Evolutionary conservation across 2,329 filamentous ascomycete genomes (phyloP).

Genomic region (Trichoderma guizhouense): DNA sequence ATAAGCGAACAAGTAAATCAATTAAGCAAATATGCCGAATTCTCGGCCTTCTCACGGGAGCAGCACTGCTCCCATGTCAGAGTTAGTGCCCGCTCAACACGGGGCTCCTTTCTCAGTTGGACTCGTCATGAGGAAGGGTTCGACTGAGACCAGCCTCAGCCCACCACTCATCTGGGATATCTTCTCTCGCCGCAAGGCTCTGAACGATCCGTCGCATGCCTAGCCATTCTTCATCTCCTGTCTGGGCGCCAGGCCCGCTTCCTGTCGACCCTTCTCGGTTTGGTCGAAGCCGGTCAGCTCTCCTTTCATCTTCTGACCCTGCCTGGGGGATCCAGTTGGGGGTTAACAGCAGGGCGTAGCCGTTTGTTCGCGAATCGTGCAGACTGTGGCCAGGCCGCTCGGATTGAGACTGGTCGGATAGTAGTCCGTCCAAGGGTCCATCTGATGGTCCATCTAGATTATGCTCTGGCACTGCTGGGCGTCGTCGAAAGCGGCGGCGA

Average conservation of each 20-base stretch:
- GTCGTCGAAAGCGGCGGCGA: not conserved
- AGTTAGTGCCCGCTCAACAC: too few species aligned
- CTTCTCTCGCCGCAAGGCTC: slow-evolving; percentile 64
- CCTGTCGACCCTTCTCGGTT: slow-evolving; percentile 14
- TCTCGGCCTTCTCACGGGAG: too few species aligned
- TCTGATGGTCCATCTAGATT: slow-evolving; percentile 22
- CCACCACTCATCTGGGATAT: slow-evolving; percentile 84
- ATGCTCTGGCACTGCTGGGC: slow-evolving; percentile 22
- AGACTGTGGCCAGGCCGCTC: not conserved
- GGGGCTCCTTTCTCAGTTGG: not conserved
- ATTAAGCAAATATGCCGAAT: not conserved
- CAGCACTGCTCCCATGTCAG: too few species aligned
- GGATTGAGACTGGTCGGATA: not conserved
- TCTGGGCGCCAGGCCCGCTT: not conserved
- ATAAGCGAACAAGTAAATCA: not conserved
- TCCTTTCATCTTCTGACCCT: slow-evolving; percentile 27
- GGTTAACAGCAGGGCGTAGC: not conserved
- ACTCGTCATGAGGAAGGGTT: slow-evolving; percentile 41
- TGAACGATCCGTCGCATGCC: slow-evolving; percentile 72
- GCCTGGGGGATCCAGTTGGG: slow-evolving; percentile 26
- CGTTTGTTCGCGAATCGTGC: not conserved
- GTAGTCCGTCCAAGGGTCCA: not conserved
- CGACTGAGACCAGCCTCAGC: slow-evolving; percentile 64
- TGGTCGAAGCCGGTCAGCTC: not conserved
- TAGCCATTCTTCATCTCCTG: slow-evolving; percentile 42